Evolutionary conservation across 2,329 filamentous ascomycete genomes (phyloP), one percentile per base, ranked within the genome.

Genomic region (Pestalotiopsis sp.): DNA sequence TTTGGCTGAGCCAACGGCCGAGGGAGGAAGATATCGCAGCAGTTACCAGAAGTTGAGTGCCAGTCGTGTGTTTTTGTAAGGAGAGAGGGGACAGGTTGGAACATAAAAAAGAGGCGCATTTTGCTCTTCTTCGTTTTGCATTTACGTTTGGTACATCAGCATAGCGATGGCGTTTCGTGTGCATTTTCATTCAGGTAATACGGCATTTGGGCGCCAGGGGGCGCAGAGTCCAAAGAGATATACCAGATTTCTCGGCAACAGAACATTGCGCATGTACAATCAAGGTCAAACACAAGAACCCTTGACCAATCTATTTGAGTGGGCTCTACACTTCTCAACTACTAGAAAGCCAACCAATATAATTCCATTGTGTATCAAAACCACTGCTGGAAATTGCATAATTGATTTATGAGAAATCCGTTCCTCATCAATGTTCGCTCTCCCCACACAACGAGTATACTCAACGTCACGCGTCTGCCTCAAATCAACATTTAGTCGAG

Each of bases 31-130:
- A 20, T 71, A 72, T 68, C 60, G 70, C 31, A 75, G 69, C 36
- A 76, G 73, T 58, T 77, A 76, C 31, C 72, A 74, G 68, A 69
- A 72, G 68, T 66, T 77, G 59, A 75, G 74, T 63, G 69, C 68
- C 17, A 73, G 64, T 41, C 66, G 67, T 9, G 64, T 25, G 12
- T 68, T 38, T 58, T 52, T 70, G 20, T 70, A 41, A 60, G 3
- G n/a, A 36, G 11, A 9, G 57, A 59, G 6, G 23, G 7, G 14
- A 36, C 7, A 9, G 31, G 23, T 4, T 27, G 17, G 31, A 36
- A 36, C 17, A 36, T 27, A n/a, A 3, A 59, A 5, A 23, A 36
- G 14, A n/a, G 25, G 57, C 11, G 23, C 57, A 12, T 36, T 13
- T 5, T 27, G 23, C 12, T 58, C 20, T 58, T 23, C 17, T n/a